Percentiles rank a stretch among this genome's conserved stretches.
Evolutionary conservation across 1,284 basidiomycete species (phyloP).

Genomic region (Cutaneotrichosporon sp.): DNA sequence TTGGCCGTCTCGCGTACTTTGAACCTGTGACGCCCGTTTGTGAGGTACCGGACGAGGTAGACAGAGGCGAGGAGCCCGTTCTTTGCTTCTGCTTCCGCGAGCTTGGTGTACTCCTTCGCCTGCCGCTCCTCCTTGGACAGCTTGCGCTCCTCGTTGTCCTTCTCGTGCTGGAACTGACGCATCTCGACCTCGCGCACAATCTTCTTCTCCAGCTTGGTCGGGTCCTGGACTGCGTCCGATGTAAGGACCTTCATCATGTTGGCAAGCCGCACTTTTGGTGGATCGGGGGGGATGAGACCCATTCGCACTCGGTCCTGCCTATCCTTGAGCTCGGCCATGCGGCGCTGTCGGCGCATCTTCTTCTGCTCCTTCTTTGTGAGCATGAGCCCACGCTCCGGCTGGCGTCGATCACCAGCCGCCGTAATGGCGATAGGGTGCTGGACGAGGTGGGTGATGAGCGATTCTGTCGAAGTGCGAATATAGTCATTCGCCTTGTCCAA

Average conservation of each 20-base stretch:
- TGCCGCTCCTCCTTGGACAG: constrained; percentile 82
- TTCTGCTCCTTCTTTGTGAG: constrained; percentile 93
- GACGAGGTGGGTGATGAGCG: constrained; percentile 83
- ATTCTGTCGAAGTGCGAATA: constrained; percentile 62
- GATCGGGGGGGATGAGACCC: constrained; percentile 90
- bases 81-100: constrained; percentile 69
- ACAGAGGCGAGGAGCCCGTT: constrained; percentile 81
- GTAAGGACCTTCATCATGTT: constrained; percentile 99
- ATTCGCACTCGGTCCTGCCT: constrained; percentile 92
- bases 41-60: constrained; percentile 84
- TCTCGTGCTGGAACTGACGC: constrained; percentile 82
- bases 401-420: constrained; percentile 74
- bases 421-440: constrained; percentile 98
- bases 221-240: constrained; percentile 89
- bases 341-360: constrained; percentile 87
- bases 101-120: constrained; percentile 80
- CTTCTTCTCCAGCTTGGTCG: constrained; percentile 92
- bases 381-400: constrained; percentile 73
- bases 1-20: constrained; percentile 96
- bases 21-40: constrained; percentile 90
- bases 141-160: constrained; percentile 84
- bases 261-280: constrained; percentile 93
- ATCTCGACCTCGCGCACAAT: constrained; percentile 89
- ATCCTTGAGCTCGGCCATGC: constrained; percentile 86
- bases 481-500: constrained; percentile 50